A percentile compares a stretch with the other conserved stretches of the same genome.
phyloP scores from a whole-genome alignment of 2,329 filamentous ascomycete species.

The Torrubiella hemipterigena region DNA sequence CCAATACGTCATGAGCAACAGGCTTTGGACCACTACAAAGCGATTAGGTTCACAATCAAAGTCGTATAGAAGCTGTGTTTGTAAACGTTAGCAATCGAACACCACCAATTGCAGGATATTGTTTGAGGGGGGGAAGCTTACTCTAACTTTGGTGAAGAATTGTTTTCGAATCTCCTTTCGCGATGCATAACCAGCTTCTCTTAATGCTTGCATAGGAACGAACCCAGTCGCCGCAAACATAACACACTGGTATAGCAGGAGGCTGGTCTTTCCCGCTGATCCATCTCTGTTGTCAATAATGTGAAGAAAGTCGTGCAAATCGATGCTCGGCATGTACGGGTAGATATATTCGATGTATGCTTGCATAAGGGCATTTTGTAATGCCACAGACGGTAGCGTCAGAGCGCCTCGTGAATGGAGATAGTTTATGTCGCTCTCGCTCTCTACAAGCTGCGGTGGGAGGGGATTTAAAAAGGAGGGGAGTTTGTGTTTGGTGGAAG shows the following conservation, averaged over 20 bases:
- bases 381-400: constrained; percentile 39
- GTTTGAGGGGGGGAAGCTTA: constrained; percentile 23
- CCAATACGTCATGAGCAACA: constrained; percentile 58
- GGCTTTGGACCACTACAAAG: constrained; percentile 50
- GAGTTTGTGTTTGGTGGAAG: background rate
- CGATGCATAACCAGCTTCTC: constrained; percentile 45
- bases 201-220: constrained; percentile 48
- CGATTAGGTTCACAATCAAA: constrained; percentile 60
- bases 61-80: constrained; percentile 46
- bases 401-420: constrained; percentile 52
- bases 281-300: constrained; percentile 36
- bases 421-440: constrained; percentile 23
- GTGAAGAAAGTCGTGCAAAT: constrained; percentile 25
- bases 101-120: constrained; percentile 4
- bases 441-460: background rate
- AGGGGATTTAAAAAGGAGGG: background rate
- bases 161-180: constrained; percentile 51
- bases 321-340: constrained; percentile 54
- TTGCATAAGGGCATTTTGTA: constrained; percentile 50
- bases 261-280: constrained; percentile 41
- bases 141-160: constrained; percentile 53
- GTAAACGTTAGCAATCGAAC: background rate
- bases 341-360: constrained; percentile 55
- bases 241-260: constrained; percentile 55
- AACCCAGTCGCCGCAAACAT: constrained; percentile 58